A percentile compares a stretch with the other conserved stretches of the same genome.
These are phyloP conservation scores for Ichthyophthirius multifiliis DNA, from an alignment of 169 alveolate genomes.

Conservation along the genomic window DNA sequence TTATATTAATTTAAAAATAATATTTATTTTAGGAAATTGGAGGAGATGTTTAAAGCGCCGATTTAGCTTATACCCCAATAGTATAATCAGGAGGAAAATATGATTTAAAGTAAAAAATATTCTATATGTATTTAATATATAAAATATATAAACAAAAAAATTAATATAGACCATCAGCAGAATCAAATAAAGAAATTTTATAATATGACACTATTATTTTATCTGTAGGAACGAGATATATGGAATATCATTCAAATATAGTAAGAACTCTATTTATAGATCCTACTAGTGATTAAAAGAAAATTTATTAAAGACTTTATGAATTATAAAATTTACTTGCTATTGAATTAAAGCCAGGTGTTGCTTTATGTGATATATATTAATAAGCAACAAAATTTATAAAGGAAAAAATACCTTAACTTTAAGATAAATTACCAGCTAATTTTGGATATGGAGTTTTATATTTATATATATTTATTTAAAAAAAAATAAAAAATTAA, in stretches of 20 bases:
- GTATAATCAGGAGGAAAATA: constrained; percentile 36
- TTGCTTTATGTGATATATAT: constrained; percentile 46
- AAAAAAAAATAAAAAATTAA: too few species aligned
- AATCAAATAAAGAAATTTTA: constrained; percentile 52
- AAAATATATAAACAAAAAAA: too few species aligned
- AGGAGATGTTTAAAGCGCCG: background rate
- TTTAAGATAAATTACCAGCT: constrained; percentile 42
- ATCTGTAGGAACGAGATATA: constrained; percentile 59
- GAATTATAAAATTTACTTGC: constrained; percentile 49
- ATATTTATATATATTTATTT: background rate
- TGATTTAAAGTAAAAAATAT: constrained; percentile 4
- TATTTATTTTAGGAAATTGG: background rate
- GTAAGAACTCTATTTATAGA: constrained; percentile 74
- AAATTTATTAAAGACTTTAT: constrained; percentile 54
- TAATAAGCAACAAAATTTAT: constrained; percentile 35
- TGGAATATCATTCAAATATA: constrained; percentile 70
- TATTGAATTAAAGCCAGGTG: constrained; percentile 43
- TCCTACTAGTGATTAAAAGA: constrained; percentile 61
- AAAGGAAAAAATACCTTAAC: constrained; percentile 44
- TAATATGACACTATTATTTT: constrained; percentile 62
- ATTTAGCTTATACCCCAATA: constrained; percentile 37
- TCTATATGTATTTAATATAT: background rate
- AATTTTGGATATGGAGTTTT: constrained; percentile 70
- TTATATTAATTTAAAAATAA: background rate
- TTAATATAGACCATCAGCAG: background rate